Evolutionary conservation across 2,329 filamentous ascomycete genomes (phyloP), one percentile per base, ranked within the genome.

Genomic region (Pyrenochaeta sp.): DNA sequence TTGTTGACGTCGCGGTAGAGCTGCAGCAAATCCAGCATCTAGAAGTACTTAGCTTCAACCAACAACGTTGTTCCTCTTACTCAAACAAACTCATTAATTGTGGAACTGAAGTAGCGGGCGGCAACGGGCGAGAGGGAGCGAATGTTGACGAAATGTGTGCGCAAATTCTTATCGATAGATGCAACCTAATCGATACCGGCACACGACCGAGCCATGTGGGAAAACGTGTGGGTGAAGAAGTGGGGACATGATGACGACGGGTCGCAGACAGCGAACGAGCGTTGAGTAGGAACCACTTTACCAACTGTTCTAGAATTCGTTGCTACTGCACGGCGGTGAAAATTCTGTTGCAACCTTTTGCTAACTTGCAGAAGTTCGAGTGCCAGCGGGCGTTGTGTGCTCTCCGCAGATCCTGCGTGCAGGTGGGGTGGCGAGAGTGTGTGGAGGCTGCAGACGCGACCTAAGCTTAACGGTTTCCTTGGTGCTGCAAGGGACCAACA

Each of bases 311-410:
- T 59, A 37, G 58, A 64, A 59, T 30, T 12, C 22, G 19, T 19
- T 8, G 32, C 56, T 61, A 57, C 50, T 61, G 58, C 47, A 47
- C 1, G 50, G 42, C 43, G 43, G 46, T 24, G 55, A 61, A 53
- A 48, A 37, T 36, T 49, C 25, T 36, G 30, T 22, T 13, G 27
- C 44, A 36, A 28, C 27, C 37, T 13, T 28, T 2, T 25, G 5
- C 10, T 15, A 37, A 37, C 32, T 36, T 7, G 32, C 15, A 28
- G 4, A 44, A 28, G 15, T 15, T 44, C 25, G 42, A 44, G 24
- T 8, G 32, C 22, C 39, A 39, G 46, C 46, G 32, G 8, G n/a
- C 19, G 30, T 24, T 36, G 22, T 15, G 25, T 12, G 45, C 22
- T 10, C 9, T 15, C 5, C 19, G 19, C 19, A 19, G 19, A 19